Evolutionary conservation across 2,329 filamentous ascomycete species (phyloP).

Genomic region (Penicillium rolfsii): DNA sequence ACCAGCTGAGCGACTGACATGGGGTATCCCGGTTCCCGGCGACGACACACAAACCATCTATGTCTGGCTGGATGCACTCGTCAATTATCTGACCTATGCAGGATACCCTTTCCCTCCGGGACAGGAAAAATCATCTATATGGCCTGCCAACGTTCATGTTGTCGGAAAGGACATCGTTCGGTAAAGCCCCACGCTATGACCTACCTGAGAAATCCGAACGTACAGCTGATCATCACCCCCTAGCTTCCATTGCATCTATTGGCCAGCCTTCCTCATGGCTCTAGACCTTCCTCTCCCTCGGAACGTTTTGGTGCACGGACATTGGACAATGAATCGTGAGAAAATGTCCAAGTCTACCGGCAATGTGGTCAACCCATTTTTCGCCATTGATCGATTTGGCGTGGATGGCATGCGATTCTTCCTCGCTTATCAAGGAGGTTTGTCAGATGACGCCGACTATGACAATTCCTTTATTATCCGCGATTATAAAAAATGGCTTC

Average conservation of each 20-base stretch:
- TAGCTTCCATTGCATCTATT: conserved; percentile 93
- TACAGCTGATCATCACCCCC: conserved; percentile 22
- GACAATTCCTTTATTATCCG: conserved; percentile 75
- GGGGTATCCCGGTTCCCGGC: conserved; percentile 87
- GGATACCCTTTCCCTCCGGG: conserved; percentile 78
- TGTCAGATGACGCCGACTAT: conserved; percentile 80
- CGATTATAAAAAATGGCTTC: conserved; percentile 78
- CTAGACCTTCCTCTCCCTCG: conserved; percentile 77
- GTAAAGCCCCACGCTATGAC: conserved; percentile 33
- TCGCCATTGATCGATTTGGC: conserved; percentile 85
- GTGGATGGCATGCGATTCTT: conserved; percentile 89
- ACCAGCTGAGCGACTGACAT: conserved; percentile 73
- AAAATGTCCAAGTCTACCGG: conserved; percentile 98
- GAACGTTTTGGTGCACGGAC: conserved; percentile 82
- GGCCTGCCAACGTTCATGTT: conserved; percentile 90
- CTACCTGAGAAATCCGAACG: conserved; percentile 6
- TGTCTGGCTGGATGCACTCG: conserved; percentile 93
- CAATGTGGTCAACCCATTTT: conserved; percentile 93
- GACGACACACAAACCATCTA: conserved; percentile 90
- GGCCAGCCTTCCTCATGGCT: conserved; percentile 94
- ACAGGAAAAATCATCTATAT: conserved; percentile 65
- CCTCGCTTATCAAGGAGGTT: conserved; percentile 76
- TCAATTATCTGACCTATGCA: conserved; percentile 89
- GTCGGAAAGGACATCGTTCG: conserved; percentile 96
- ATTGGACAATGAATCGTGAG: conserved; percentile 88